These are phyloP conservation scores for Globisporangium acanthophoron DNA, from an alignment of 352 stramenopile genomes.

Conservation along the genomic window DNA sequence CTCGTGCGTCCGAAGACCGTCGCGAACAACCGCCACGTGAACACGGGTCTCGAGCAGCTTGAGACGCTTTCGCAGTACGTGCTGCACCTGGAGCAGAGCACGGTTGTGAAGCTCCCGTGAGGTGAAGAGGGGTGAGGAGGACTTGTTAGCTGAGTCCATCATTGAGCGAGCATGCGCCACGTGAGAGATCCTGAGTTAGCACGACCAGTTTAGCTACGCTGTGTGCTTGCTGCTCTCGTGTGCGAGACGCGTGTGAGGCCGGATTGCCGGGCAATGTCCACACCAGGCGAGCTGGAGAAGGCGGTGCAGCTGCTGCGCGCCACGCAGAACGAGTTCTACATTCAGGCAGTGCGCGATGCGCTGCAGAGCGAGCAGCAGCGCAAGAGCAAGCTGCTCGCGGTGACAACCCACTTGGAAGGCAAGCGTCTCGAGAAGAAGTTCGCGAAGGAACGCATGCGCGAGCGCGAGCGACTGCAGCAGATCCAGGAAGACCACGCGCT, in stretches of 20 bases:
- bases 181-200: too few species aligned
- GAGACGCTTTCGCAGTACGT: slow-evolving; percentile 61
- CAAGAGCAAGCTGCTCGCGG: slow-evolving; percentile 33
- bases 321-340: slow-evolving; percentile 33
- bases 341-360: slow-evolving; percentile 45
- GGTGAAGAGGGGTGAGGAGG: not conserved
- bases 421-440: slow-evolving; percentile 54
- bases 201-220: too few species aligned
- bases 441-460: slow-evolving; percentile 30
- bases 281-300: slow-evolving; percentile 1
- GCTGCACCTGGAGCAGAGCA: slow-evolving; percentile 72
- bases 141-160: too few species aligned
- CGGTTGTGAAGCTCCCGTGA: slow-evolving; percentile 48
- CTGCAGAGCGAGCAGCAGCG: slow-evolving; percentile 49
- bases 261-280: too few species aligned
- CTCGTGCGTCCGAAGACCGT: slow-evolving; percentile 46
- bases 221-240: too few species aligned
- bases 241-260: too few species aligned
- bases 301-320: slow-evolving; percentile 5
- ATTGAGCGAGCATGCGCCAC: too few species aligned
- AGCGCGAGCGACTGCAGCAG: slow-evolving; percentile 47
- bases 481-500: slow-evolving; percentile 56
- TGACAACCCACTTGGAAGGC: slow-evolving; percentile 30
- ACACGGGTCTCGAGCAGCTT: slow-evolving; percentile 45
- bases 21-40: slow-evolving; percentile 14